phyloP scores from a whole-genome alignment of 1,139 yeast genomes.

The Maudiozyma humilis region DNA sequence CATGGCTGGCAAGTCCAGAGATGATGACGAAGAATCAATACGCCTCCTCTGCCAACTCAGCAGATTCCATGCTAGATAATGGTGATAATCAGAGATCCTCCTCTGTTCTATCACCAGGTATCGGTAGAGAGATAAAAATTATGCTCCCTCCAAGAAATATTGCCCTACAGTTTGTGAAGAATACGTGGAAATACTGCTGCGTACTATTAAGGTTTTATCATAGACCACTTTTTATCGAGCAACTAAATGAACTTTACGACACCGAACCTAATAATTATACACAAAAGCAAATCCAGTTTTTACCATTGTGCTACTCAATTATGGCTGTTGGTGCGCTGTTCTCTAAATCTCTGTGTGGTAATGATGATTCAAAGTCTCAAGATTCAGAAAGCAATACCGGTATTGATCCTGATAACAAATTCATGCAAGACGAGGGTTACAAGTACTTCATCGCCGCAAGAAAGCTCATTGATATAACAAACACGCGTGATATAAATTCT shows the following conservation, averaged over 20 bases:
- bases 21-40: not conserved
- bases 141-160: conserved; percentile 70
- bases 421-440: conserved; percentile 73
- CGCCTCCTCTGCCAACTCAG: not conserved
- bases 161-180: conserved; percentile 64
- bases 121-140: conserved; percentile 48
- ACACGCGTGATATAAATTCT: conserved; percentile 54
- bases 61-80: conserved; percentile 2
- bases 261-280: conserved; percentile 60
- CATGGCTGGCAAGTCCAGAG: conserved; percentile 6
- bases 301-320: conserved; percentile 65
- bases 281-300: conserved; percentile 60
- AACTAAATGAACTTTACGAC: conserved; percentile 51
- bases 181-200: conserved; percentile 85
- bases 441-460: conserved; percentile 83
- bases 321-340: conserved; percentile 76
- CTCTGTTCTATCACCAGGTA: conserved; percentile 7
- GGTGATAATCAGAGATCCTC: conserved; percentile 1
- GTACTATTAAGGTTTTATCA: conserved; percentile 81
- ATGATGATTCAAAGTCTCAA: conserved; percentile 32
- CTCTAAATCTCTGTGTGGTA: conserved; percentile 39
- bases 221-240: conserved; percentile 66
- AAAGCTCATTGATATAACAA: conserved; percentile 67
- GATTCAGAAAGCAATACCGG: conserved; percentile 14
- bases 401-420: conserved; percentile 33